phyloP scores from a whole-genome alignment of 768 basidiomycete species.

The Porpolomopsis calyptriformis region DNA sequence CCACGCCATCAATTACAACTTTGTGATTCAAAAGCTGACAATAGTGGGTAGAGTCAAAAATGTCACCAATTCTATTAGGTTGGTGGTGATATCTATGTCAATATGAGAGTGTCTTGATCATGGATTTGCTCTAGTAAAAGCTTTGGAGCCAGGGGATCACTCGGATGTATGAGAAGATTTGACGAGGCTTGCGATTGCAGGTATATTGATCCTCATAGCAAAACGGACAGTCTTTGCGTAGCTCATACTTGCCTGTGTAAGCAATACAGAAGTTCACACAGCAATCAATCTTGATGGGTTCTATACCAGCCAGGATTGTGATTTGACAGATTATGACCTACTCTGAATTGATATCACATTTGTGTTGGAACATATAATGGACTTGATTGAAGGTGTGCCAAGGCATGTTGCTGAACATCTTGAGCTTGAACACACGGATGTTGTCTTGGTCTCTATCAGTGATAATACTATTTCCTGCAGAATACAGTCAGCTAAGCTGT shows the following conservation, averaged over 20 bases:
- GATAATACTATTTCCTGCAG: conserved; percentile 14
- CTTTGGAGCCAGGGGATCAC: conserved; percentile 21
- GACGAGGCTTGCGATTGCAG: conserved; percentile 6
- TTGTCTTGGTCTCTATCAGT: conserved; percentile 17
- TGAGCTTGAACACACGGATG: conserved; percentile 18
- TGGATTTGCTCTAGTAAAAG: conserved; percentile 10
- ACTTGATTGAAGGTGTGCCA: conserved; percentile 17
- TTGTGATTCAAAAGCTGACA: conserved; percentile 11
- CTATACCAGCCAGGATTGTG: conserved; percentile 17
- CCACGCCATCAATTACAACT: conserved; percentile 20
- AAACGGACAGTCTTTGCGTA: conserved; percentile 10
- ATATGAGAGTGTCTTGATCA: conserved; percentile 11
- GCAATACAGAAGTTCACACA: conserved; percentile 25
- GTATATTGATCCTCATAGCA: conserved; percentile 14
- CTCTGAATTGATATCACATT: conserved; percentile 17
- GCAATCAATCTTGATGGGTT: conserved; percentile 19
- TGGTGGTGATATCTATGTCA: conserved; percentile 9
- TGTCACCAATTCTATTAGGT: conserved; percentile 18
- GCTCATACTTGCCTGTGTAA: conserved; percentile 17
- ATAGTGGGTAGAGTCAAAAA: conserved; percentile 29
- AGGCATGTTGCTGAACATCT: conserved; percentile 18
- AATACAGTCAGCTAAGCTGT: not conserved
- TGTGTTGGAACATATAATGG: conserved; percentile 16
- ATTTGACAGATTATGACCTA: conserved; percentile 17
- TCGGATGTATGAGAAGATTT: conserved; percentile 19